phyloP scores from a whole-genome alignment of 2,329 filamentous ascomycete genomes.

The Sporothrix protearum region DNA sequence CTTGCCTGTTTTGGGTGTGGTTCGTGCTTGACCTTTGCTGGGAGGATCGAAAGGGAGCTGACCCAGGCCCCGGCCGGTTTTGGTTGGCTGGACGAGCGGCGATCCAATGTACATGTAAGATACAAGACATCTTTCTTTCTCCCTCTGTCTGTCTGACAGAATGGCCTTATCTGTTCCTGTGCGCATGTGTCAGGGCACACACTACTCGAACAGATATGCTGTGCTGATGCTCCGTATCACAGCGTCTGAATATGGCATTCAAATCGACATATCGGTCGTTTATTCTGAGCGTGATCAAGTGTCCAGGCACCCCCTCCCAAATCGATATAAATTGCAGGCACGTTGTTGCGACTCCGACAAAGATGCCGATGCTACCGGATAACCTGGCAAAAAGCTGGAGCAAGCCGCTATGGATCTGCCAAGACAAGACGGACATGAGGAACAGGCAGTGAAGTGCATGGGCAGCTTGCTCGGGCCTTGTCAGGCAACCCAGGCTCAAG shows the following conservation, averaged over 20 bases:
- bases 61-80: not conserved
- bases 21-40: not conserved
- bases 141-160: not conserved
- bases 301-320: not conserved
- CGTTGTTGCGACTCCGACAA: not conserved
- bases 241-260: not conserved
- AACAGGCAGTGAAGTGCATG: not conserved
- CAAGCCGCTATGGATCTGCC: not conserved
- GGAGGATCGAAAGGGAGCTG: not conserved
- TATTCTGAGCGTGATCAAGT: not conserved
- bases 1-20: slow-evolving; percentile 1
- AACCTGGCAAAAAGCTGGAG: slow-evolving; percentile 4
- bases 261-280: not conserved
- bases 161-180: not conserved
- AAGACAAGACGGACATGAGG: not conserved
- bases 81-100: slow-evolving; percentile 17
- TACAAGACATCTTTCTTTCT: slow-evolving; percentile 7
- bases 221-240: not conserved
- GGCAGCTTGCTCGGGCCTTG: not conserved
- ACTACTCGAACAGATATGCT: not conserved
- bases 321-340: slow-evolving; percentile 3
- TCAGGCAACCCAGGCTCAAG: not conserved
- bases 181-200: not conserved
- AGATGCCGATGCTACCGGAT: not conserved
- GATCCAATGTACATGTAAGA: slow-evolving; percentile 3